Evolutionary conservation across 163 green algal genomes (phyloP).

Genomic region (Scenedesmus sp.): DNA sequence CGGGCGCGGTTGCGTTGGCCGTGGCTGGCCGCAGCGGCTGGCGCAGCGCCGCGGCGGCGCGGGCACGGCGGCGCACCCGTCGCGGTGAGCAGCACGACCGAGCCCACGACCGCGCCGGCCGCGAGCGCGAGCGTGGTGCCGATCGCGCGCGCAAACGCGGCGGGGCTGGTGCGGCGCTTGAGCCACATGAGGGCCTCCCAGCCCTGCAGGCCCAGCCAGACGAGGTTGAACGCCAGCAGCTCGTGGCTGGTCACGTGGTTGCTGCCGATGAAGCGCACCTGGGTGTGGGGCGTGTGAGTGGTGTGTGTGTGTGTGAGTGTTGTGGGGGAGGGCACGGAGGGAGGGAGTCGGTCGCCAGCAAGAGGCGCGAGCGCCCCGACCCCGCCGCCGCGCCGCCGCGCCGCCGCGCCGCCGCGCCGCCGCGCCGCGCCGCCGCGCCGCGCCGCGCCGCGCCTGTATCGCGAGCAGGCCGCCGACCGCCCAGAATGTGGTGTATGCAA

Average conservation of each 20-base stretch:
- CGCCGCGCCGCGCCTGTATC: conserved; percentile 47
- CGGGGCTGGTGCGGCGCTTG: conserved; percentile 10
- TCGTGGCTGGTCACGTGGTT: conserved; percentile 65
- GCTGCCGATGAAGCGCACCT: conserved; percentile 68
- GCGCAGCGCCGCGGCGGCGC: too few relatives aligned
- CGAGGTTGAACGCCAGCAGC: conserved; percentile 58
- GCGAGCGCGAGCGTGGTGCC: background rate
- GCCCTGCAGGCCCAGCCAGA: conserved; percentile 60
- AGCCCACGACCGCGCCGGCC: conserved; percentile 4
- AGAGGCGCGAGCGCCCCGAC: too few relatives aligned
- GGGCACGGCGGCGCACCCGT: conserved; percentile 5
- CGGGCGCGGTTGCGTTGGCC: too few relatives aligned
- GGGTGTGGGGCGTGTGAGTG: too few relatives aligned
- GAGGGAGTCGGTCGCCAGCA: too few relatives aligned
- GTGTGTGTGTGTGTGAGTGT: too few relatives aligned
- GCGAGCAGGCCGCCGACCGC: conserved; percentile 58
- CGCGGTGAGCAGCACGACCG: conserved; percentile 30
- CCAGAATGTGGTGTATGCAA: conserved; percentile 66
- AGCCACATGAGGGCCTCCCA: conserved; percentile 56
- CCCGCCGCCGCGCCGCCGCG: too few relatives aligned
- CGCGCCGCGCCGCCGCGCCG: too few relatives aligned
- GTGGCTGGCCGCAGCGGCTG: background rate
- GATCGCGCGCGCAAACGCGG: conserved; percentile 14
- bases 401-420: too few relatives aligned
- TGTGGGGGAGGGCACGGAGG: too few relatives aligned